Evolutionary conservation across 441 rosid species (phyloP), one percentile per base, ranked within the genome.

Genomic region (Arabidopsis lyrata): DNA sequence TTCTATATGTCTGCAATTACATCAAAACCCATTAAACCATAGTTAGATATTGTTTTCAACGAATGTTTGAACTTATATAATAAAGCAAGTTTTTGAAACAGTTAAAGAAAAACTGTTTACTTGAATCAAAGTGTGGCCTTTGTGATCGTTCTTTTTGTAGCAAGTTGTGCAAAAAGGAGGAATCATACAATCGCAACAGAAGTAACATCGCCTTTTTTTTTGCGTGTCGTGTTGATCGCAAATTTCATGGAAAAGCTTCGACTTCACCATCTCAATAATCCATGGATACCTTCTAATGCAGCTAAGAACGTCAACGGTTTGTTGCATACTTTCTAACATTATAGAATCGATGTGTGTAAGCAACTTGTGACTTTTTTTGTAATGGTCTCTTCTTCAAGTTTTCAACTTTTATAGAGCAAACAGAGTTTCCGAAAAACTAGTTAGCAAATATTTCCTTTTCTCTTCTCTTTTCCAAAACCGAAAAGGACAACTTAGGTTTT

Each of bases 161-260:
- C 72, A 70, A 0, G 1, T 1, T 2, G 1, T 0, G 55, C 80
- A 70, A 5, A 76, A 39, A 49, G 76, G 80, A 63, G 62, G 15
- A 41, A n/a, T 48, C 66, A 57, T 57, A 57, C 80, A 76, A 20
- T 70, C 72, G 14, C 76, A 76, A 76, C 80, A 76, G 47, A 63
- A 76, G 62, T 11, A 6, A 49, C 62, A 35, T 48, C 76, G 48
- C 6, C 2, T 8, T 63, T 64, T 16, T 5, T 0, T 4, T 27
- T 3, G 31, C 3, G 31, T 2, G 2, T 1, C n/a, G 62, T 76
- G 80, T 49, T 20, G 16, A 9, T 76, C 55, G 56, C 80, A 76
- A 4, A 1, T 1, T 64, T 39, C 38, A 44, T 76, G 34, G 32
- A 63, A 76, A 39, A 22, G 14, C 34, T 16, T 76, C 13, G 79